A percentile compares a stretch with the other conserved stretches of the same genome.
Conservation (phyloP, 2,329 filamentous ascomycete species). For the Xylariomycetidae sp. region DNA sequence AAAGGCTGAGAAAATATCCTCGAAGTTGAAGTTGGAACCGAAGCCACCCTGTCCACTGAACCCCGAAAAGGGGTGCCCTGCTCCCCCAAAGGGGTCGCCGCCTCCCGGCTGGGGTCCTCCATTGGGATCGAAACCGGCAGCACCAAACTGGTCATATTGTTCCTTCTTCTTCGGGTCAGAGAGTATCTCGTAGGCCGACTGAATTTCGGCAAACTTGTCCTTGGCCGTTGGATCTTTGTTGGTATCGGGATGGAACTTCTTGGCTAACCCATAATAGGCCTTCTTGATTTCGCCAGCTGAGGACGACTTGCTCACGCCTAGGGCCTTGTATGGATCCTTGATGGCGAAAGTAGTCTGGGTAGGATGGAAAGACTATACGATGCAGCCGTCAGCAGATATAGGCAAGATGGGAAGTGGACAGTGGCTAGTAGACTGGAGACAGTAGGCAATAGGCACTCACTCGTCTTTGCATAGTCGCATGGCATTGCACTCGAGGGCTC, state of each 20-base stretch:
- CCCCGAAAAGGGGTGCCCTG: conserved; percentile 50
- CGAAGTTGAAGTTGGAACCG: conserved; percentile 84
- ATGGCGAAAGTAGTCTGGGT: conserved; percentile 46
- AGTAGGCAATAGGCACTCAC: conserved; percentile 12
- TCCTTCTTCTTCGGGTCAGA: conserved; percentile 91
- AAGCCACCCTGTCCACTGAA: conserved; percentile 63
- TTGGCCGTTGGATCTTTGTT: conserved; percentile 95
- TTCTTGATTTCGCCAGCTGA: conserved; percentile 90
- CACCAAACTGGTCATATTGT: conserved; percentile 85
- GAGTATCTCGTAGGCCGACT: conserved; percentile 88
- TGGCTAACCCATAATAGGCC: conserved; percentile 94
- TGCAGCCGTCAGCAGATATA: too few relatives aligned
- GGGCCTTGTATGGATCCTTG: conserved; percentile 79
- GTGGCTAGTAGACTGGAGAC: conserved; percentile 1
- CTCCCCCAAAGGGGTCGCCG: conserved; percentile 58
- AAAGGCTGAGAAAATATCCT: conserved; percentile 91
- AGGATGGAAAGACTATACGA: conserved; percentile 54
- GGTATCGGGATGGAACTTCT: conserved; percentile 96
- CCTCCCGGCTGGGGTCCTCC: conserved; percentile 51
- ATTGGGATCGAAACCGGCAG: conserved; percentile 79
- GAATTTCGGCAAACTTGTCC: conserved; percentile 89
- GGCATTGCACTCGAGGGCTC: conserved; percentile 6
- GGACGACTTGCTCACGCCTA: conserved; percentile 81
- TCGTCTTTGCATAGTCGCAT: conserved; percentile 11
- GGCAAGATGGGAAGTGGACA: conserved; percentile 10